Base-by-base conservation (phyloP, 164 flowering plant genomes). In the Vitis rotundifolia region DNA sequence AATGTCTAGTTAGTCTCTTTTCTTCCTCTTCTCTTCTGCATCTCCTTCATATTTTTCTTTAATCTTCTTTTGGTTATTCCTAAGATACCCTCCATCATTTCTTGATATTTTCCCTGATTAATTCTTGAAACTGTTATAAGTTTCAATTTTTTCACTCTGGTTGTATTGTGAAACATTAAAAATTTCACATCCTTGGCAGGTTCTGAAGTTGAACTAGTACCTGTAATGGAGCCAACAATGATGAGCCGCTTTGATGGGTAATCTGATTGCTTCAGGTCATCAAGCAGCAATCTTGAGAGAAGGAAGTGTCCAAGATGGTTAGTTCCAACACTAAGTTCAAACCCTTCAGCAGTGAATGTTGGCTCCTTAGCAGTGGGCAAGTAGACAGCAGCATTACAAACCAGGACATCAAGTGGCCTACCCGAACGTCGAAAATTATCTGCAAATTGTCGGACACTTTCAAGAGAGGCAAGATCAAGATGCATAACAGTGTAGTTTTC, bases 251-350 rank as follows among this genome's bases (percentile, higher is more conserved):
- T 89, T 5, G 93, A 88, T 14, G 96, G 97, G 85, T 89, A 93
- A 64, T 93, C 98, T n/a, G 97, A 91, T 72, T 86, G 59, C 68
- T 89, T 77, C 75, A 95, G 16, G 75, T 91, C 97, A 48, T 91
- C 96, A 2, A 95, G 86, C 73, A 95, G 77, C 78, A 95, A 76
- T 53, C 98, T 73, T 1, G 98, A 76, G 1, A 95, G 92, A 2
- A 95, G 89, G 84, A 93, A 95, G 73, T 95, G 98, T 5, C 99
- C 99, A 3, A 95, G 89, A 72, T 95, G 99, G 81, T 95, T 95
- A 15, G 94, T 93, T 12, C 93, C 98, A 12, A 93, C 97, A 64
- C 99, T 95, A n/a, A 95, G 83, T 67, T 95, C 99, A 70, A 95
- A 95, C 0, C 99, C 98, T 29, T 95, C 97, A 31, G 98, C 99